Evolutionary conservation across 148 eudicot species (phyloP), one percentile per base, ranked within the genome.

Genomic region (Persicaria maculosa): DNA sequence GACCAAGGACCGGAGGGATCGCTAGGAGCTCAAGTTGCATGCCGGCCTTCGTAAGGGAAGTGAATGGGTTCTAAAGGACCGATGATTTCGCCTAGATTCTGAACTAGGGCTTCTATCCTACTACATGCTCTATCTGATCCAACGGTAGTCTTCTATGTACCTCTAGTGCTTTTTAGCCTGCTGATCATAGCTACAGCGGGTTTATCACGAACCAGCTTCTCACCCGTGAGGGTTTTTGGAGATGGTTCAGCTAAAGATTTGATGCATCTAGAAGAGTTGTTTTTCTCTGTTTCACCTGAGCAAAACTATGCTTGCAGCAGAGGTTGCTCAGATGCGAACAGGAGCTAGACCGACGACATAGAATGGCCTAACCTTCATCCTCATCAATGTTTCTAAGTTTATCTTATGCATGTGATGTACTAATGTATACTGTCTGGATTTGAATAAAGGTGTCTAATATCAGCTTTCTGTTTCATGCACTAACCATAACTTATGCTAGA

Each of bases 1-100:
- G 47, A 14, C 5, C 68, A 16, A 92, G 81, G 82, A 79, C 57
- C 12, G 87, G 88, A 50, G 87, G 87, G 31, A 84, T 92, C 22
- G 72, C 91, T 7, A 84, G 97, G 79, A 92, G 97, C 81, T 88
- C 97, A 0, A 92, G 97, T 65, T 92, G 97, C 58, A 92, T 88
- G 68, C 89, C 97, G 12, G 87, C 87, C 15, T 80, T 90, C 61
- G 82, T 86, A 5, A 85, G 83, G 71, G 90, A 82, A 61, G 77
- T 88, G 74, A 85, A 74, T 62, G 74, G 76, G 25, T 71, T 82
- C 48, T 14, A 53, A 14, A 45, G 72, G 52, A 67, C 62, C 9
- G 73, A 74, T 9, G 74, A 11, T 50, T 31, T 62, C 19, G 19
- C 68, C 68, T 9, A 5, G 7, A 48, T 3, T 14, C 4, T 9